phyloP scores from a whole-genome alignment of 2,329 filamentous ascomycete species.

The Curvularia spicifera region DNA sequence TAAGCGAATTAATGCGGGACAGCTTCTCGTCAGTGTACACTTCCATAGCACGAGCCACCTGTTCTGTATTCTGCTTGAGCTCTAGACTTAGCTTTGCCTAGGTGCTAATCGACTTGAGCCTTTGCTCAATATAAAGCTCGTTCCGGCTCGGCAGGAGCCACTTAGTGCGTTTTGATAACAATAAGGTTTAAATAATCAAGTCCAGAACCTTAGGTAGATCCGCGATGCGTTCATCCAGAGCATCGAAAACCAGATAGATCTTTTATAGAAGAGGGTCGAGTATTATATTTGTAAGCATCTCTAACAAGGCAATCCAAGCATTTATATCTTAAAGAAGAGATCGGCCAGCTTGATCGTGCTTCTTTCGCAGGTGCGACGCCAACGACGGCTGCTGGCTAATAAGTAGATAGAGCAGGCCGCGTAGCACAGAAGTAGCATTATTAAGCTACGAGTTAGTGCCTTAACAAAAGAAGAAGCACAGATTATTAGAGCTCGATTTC shows the following conservation, averaged over 20 bases:
- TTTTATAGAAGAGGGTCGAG: conserved; percentile 36
- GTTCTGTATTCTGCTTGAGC: conserved; percentile 15
- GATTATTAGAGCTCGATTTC: neutral
- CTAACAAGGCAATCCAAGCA: conserved; percentile 46
- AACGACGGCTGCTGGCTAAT: conserved; percentile 44
- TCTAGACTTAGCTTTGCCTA: conserved; percentile 41
- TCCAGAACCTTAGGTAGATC: conserved; percentile 3
- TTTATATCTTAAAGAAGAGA: conserved; percentile 52
- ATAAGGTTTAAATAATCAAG: neutral
- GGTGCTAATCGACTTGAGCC: conserved; percentile 25
- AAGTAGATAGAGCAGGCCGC: conserved; percentile 54
- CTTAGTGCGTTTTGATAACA: neutral
- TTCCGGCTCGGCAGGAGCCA: conserved; percentile 52
- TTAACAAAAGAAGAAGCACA: no score
- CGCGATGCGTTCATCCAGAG: conserved; percentile 55
- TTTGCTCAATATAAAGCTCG: conserved; percentile 44
- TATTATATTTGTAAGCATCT: conserved; percentile 52
- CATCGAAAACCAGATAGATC: conserved; percentile 54
- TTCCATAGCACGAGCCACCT: no score
- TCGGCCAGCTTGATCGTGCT: conserved; percentile 31
- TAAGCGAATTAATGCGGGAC: no score
- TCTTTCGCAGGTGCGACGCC: conserved; percentile 41
- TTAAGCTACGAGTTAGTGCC: no score
- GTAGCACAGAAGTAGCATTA: conserved; percentile 49
- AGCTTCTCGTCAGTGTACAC: no score